phyloP scores from a whole-genome alignment of 2,329 filamentous ascomycete species.

The Magnaporthales sp. region DNA sequence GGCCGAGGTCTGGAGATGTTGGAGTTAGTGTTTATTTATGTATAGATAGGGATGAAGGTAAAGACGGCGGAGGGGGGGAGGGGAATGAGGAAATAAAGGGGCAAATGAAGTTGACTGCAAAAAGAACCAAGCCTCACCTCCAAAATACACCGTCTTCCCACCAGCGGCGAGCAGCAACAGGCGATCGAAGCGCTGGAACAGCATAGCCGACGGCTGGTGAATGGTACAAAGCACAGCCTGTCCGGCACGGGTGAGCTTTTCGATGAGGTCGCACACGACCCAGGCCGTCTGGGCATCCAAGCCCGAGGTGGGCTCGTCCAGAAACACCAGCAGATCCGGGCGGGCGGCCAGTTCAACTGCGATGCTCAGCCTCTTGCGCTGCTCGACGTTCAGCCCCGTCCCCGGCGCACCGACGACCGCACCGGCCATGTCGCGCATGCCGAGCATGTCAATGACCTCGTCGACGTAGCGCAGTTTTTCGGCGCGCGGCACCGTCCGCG shows the following conservation, averaged over 20 bases:
- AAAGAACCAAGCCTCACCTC: too few relatives aligned
- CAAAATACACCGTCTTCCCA: slow-evolving; percentile 7
- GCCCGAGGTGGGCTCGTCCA: slow-evolving; percentile 66
- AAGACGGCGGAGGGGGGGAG: too few relatives aligned
- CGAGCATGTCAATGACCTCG: slow-evolving; percentile 55
- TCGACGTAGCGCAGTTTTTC: slow-evolving; percentile 57
- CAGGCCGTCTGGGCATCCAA: slow-evolving; percentile 66
- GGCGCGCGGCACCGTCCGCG: slow-evolving; percentile 37
- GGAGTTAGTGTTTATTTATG: too few relatives aligned
- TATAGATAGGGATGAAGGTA: too few relatives aligned
- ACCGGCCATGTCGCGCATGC: slow-evolving; percentile 59
- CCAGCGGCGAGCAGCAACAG: slow-evolving; percentile 28
- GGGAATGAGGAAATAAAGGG: too few relatives aligned
- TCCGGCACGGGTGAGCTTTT: slow-evolving; percentile 48
- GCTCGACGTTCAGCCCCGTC: slow-evolving; percentile 51
- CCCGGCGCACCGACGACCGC: slow-evolving; percentile 57
- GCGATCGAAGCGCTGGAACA: slow-evolving; percentile 44
- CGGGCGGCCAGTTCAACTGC: slow-evolving; percentile 49
- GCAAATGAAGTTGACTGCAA: too few relatives aligned
- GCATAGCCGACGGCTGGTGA: slow-evolving; percentile 37
- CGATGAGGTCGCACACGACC: slow-evolving; percentile 60
- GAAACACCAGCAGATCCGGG: slow-evolving; percentile 50
- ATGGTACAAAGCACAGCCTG: slow-evolving; percentile 43
- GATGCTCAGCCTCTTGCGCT: slow-evolving; percentile 53
- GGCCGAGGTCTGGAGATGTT: too few relatives aligned